Base-by-base conservation (phyloP, 805 yeast genomes). In the Sugiyamaella lignohabitans region DNA sequence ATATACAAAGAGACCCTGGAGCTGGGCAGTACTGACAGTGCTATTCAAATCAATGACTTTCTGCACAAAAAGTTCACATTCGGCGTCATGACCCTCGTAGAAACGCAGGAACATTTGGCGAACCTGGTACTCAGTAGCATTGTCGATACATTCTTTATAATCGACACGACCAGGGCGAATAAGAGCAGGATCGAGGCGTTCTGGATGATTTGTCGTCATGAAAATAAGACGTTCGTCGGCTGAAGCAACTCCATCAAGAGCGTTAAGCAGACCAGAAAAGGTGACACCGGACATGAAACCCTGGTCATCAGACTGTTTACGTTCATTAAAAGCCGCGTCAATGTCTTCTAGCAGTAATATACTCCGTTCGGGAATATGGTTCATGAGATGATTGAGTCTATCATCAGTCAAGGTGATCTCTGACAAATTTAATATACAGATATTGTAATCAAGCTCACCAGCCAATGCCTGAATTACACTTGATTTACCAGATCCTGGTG, bases 121-220 rank as follows among this genome's bases (percentile, higher is more conserved):
- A 24, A 87, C 82, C 69, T 93, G 98, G 60, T 75, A 74, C 37
- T 77, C 78, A 0, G 91, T 74, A n/a, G 98, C 98, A 63, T 91
- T 86, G 54, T 85, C 93, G 35, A 93, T 77, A 58, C 82, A 69
- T 18, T 80, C 82, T 66, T 87, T 87, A 64, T 74, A 80, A 62
- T 93, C 98, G 27, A 93, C 82, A 65, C 98, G 75, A 2, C 98
- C 98, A 0, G 98, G 98, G 54, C 98, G 75, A 62, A 93, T 68
- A 38, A 93, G 74, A 0, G 98, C 98, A 1, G 96, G 87, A 59
- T 93, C 98, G 34, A 93, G 70, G 53, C 79, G 79, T 53, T 93
- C 98, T 0, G 97, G 96, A 60, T 93, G 98, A 65, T 93, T 93
- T 18, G 98, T 91, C 18, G 98, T 93, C 98, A 93, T 93, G 65